Conservation (phyloP, 768 basidiomycete species). For the Tricholoma hemisulphureum region DNA sequence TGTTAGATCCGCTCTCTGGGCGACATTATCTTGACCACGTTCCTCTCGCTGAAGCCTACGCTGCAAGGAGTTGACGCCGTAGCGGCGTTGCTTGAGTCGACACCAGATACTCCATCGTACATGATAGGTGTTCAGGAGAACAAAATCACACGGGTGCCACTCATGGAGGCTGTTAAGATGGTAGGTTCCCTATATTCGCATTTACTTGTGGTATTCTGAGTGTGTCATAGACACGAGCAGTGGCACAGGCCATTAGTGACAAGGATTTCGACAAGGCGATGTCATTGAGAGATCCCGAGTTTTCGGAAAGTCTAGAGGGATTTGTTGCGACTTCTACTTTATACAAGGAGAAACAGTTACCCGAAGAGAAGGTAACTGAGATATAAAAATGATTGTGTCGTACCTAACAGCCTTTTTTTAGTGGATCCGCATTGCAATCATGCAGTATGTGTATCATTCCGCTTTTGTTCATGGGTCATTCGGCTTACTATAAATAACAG, state of each 20-base stretch:
- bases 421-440: conserved; percentile 78
- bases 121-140: conserved; percentile 97
- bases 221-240: conserved; percentile 70
- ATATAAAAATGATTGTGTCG: not conserved
- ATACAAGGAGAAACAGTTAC: conserved; percentile 51
- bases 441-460: conserved; percentile 67
- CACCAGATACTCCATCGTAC: conserved; percentile 88
- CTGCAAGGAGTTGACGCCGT: conserved; percentile 96
- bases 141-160: conserved; percentile 87
- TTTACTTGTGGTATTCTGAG: not conserved
- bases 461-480: not conserved
- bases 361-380: conserved; percentile 43
- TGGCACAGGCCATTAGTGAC: conserved; percentile 74
- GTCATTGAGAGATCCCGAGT: conserved; percentile 88
- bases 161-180: conserved; percentile 91
- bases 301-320: conserved; percentile 81
- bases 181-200: conserved; percentile 37
- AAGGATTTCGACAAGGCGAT: conserved; percentile 88
- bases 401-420: conserved; percentile 28
- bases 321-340: conserved; percentile 74
- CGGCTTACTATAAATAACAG: conserved; percentile 38
- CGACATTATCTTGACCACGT: not conserved
- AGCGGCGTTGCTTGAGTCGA: conserved; percentile 79
- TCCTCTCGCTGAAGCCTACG: conserved; percentile 61
- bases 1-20: conserved; percentile 19